Conservation (phyloP, 2,329 filamentous ascomycete species). For the Epichloe sibirici region DNA sequence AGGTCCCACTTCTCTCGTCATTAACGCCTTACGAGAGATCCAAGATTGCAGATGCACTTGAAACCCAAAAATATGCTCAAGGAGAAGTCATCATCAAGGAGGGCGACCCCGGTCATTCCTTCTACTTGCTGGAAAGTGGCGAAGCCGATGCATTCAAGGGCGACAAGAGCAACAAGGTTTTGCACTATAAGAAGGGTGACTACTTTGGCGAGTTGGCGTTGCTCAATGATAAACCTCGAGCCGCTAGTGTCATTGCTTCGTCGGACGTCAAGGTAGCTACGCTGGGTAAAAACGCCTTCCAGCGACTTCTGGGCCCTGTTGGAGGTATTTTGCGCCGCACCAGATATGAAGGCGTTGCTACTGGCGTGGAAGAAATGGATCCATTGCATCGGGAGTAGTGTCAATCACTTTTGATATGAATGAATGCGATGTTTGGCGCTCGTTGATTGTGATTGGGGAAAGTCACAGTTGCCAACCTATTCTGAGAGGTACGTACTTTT, state of each 20-base stretch:
- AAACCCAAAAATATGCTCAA: conserved; percentile 73
- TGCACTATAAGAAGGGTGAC: conserved; percentile 78
- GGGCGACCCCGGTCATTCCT: conserved; percentile 82
- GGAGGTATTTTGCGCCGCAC: conserved; percentile 88
- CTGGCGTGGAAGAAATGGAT: conserved; percentile 55
- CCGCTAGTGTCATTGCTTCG: conserved; percentile 73
- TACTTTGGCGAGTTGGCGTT: conserved; percentile 95
- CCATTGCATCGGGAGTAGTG: conserved; percentile 38
- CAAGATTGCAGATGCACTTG: conserved; percentile 93
- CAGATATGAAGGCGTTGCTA: conserved; percentile 46
- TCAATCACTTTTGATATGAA: not conserved
- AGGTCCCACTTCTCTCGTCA: conserved; percentile 72
- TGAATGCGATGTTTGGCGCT: not conserved
- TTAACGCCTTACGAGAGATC: conserved; percentile 87
- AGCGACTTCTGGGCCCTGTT: conserved; percentile 81
- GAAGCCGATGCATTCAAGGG: conserved; percentile 78
- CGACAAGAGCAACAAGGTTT: conserved; percentile 58
- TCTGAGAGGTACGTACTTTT: not conserved
- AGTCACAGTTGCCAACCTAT: not conserved
- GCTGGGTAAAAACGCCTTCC: conserved; percentile 88
- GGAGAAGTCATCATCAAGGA: conserved; percentile 80
- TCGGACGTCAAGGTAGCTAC: conserved; percentile 88
- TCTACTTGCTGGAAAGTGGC: conserved; percentile 81
- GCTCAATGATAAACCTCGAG: conserved; percentile 84
- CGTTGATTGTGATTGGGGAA: not conserved